phyloP scores from a whole-genome alignment of 257 asterid species.

The Solanum virginianum region DNA sequence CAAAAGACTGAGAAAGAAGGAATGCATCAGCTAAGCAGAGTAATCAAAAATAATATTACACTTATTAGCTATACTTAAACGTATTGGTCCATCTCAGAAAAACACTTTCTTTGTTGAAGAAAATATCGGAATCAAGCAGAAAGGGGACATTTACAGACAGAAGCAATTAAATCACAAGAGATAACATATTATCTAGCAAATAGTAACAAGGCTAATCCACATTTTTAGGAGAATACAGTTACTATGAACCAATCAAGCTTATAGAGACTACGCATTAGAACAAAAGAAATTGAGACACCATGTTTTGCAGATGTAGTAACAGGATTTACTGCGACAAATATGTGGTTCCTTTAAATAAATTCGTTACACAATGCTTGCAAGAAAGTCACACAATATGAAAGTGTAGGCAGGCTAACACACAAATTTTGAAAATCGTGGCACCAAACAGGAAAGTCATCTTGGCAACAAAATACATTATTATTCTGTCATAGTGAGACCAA shows the following conservation, averaged over 20 bases:
- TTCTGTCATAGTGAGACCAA: neutral
- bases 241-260: neutral
- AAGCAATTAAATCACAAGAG: neutral
- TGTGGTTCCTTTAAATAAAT: neutral
- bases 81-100: neutral
- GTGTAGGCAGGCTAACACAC: neutral
- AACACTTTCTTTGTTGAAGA: neutral
- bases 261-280: neutral
- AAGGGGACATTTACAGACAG: neutral
- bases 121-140: no score
- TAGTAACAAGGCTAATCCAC: neutral
- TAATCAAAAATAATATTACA: neutral
- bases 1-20: constrained; percentile 43
- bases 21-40: neutral
- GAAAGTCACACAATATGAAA: neutral
- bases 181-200: neutral
- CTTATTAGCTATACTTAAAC: neutral
- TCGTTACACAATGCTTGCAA: neutral
- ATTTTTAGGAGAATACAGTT: neutral
- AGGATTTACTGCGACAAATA: neutral
- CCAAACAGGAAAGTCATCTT: neutral
- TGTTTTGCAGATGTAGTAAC: neutral
- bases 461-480: neutral
- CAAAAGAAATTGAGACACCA: neutral
- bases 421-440: neutral